Base-by-base conservation (phyloP, 495 filamentous ascomycete species). In the Parachaetomium inaequale region DNA sequence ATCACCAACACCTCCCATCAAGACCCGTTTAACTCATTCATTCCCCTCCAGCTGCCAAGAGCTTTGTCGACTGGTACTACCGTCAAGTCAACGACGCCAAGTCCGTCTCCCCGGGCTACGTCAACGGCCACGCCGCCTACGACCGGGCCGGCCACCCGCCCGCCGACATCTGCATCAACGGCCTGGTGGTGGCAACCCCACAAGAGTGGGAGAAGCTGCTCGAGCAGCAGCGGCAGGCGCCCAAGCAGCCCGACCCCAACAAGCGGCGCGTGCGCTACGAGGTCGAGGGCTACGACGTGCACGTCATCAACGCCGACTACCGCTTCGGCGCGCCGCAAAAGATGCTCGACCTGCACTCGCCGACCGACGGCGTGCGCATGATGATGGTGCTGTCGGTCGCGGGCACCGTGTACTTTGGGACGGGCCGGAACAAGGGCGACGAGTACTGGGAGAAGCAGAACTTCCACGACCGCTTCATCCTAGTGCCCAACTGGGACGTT, bases 391-490 rank as follows among this genome's bases (percentile, higher is more conserved):
- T 92, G 14, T 77, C 84, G 43, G 85, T 91, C 28, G 87, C 79
- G 60, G 91, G 91, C 3, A 81, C 72, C 46, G 84, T 93, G 7
- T 36, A 45, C 10, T 69, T 71, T 19, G 63, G 64, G 14, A 34
- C 56, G 3, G 45, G 59, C 26, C 31, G 38, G 55, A 34, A 46
- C 17, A 38, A 49, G 21, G 53, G 56, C 15, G 56, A 78, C 34
- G 79, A 84, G 34, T 81, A 78, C 19, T 78, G 45, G 45, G 29
- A 80, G 12, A 81, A 83, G 70, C 81, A 82, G 58, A 82, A 79
- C 7, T 94, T 95, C 73, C 87, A 84, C 55, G 91, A 96, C 67
- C 85, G 77, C 7, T 86, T 93, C 63, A 80, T 92, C 2, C 74
- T 96, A 45, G 87, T 93, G 31, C 91, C 91, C 23, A 92, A 93